Evolutionary conservation across 257 asterid genomes (phyloP).

Genomic region (Gentiana dahurica): DNA sequence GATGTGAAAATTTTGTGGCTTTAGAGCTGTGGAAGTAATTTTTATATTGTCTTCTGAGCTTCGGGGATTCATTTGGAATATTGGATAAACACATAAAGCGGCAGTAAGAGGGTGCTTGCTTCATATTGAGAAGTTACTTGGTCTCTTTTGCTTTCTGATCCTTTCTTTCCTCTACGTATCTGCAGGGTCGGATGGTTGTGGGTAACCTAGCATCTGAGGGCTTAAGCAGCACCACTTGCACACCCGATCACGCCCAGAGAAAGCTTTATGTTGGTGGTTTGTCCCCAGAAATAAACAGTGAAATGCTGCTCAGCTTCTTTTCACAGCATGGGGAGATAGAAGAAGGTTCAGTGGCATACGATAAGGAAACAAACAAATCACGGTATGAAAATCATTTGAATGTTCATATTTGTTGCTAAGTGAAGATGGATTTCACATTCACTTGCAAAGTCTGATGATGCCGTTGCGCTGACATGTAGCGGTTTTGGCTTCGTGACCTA

Average conservation of each 20-base stretch:
- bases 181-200: conserved; percentile 84
- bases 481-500: conserved; percentile 84
- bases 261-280: conserved; percentile 74
- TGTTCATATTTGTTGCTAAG: conserved; percentile 9
- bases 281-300: conserved; percentile 75
- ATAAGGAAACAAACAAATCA: conserved; percentile 65
- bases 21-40: too few species aligned
- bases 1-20: too few species aligned
- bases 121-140: too few species aligned
- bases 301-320: conserved; percentile 57
- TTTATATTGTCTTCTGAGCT: too few species aligned
- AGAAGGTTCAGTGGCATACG: conserved; percentile 92
- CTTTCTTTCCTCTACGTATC: too few species aligned
- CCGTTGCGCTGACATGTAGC: conserved; percentile 23
- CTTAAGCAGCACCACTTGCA: conserved; percentile 30
- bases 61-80: too few species aligned
- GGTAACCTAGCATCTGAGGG: conserved; percentile 73
- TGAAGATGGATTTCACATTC: background rate
- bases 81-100: too few species aligned
- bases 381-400: conserved; percentile 35
- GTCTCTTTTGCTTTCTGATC: too few species aligned
- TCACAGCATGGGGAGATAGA: conserved; percentile 65
- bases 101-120: too few species aligned
- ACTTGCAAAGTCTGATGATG: conserved; percentile 16
- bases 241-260: conserved; percentile 72